Conservation (phyloP, 108 stramenopile species). For the Asterionellopsis glacialis region DNA sequence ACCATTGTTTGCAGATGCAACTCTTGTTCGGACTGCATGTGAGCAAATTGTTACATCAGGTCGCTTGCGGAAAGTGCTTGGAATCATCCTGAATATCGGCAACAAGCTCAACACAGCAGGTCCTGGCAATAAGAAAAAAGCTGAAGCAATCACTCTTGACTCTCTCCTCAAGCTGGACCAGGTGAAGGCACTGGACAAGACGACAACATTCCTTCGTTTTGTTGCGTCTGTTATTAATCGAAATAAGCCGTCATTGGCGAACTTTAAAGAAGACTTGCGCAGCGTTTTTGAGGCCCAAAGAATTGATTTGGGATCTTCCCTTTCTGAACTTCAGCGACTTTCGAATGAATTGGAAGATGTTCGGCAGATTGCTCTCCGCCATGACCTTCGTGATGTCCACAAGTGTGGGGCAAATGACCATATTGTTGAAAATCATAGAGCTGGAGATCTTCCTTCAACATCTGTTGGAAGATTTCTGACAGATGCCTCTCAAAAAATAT, state of each 20-base stretch:
- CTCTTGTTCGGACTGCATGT: constrained; percentile 47
- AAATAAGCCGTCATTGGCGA: constrained; percentile 38
- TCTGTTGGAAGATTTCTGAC: background rate
- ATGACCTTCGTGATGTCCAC: background rate
- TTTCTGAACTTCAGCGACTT: constrained; percentile 35
- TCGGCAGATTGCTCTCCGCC: constrained; percentile 34
- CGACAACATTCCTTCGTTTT: constrained; percentile 81
- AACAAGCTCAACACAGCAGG: constrained; percentile 68
- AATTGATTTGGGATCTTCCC: constrained; percentile 43
- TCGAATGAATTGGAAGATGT: constrained; percentile 39
- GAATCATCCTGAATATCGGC: constrained; percentile 57
- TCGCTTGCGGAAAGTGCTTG: constrained; percentile 57
- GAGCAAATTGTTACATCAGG: constrained; percentile 45
- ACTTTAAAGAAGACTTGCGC: constrained; percentile 50
- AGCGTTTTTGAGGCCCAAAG: constrained; percentile 41
- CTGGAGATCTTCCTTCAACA: background rate
- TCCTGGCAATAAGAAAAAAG: constrained; percentile 32
- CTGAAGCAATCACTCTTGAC: constrained; percentile 67
- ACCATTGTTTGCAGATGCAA: background rate
- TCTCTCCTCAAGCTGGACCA: constrained; percentile 77
- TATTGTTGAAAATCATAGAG: background rate
- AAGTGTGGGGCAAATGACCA: too few relatives aligned
- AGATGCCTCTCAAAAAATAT: background rate
- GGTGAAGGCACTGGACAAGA: constrained; percentile 83
- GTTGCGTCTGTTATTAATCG: constrained; percentile 58